phyloP scores from a whole-genome alignment of 768 basidiomycete species.

The Mycena vulgaris region DNA sequence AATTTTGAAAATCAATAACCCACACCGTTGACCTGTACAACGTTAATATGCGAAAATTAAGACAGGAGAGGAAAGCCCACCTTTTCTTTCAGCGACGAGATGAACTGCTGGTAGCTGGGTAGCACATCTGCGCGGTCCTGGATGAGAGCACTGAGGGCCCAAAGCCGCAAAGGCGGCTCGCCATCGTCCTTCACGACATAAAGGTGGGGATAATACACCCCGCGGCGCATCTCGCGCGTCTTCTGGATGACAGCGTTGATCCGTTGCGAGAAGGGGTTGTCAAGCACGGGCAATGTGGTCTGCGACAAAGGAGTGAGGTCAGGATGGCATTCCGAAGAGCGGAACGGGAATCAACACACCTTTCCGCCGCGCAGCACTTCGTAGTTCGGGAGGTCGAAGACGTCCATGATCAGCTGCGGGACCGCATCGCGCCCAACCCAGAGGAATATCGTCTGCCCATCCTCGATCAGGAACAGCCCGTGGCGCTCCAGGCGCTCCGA shows the following conservation, averaged over 20 bases:
- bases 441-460: conserved; percentile 97
- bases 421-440: conserved; percentile 99
- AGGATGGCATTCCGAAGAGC: not conserved
- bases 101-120: conserved; percentile 97
- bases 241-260: conserved; percentile 96
- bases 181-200: conserved; percentile 99
- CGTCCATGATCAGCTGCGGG: conserved; percentile 94
- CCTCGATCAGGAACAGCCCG: conserved; percentile 96
- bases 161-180: conserved; percentile 92
- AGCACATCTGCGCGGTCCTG: conserved; percentile 96
- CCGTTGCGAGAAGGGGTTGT: conserved; percentile 96
- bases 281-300: conserved; percentile 91
- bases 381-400: conserved; percentile 92
- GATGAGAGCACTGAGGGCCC: conserved; percentile 95
- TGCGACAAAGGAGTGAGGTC: conserved; percentile 45
- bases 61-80: conserved; percentile 54
- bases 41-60: not conserved
- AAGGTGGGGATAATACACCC: conserved; percentile 93
- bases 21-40: conserved; percentile 48
- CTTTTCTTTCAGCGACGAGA: conserved; percentile 93
- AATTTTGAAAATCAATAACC: conserved; percentile 40
- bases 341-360: conserved; percentile 59
- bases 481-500: conserved; percentile 97
- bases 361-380: conserved; percentile 95
- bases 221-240: conserved; percentile 93